Percentiles rank a stretch among this genome's conserved stretches.
Evolutionary conservation across 1,284 basidiomycete species (phyloP).

Genomic region (Macrocystidia cucumis): DNA sequence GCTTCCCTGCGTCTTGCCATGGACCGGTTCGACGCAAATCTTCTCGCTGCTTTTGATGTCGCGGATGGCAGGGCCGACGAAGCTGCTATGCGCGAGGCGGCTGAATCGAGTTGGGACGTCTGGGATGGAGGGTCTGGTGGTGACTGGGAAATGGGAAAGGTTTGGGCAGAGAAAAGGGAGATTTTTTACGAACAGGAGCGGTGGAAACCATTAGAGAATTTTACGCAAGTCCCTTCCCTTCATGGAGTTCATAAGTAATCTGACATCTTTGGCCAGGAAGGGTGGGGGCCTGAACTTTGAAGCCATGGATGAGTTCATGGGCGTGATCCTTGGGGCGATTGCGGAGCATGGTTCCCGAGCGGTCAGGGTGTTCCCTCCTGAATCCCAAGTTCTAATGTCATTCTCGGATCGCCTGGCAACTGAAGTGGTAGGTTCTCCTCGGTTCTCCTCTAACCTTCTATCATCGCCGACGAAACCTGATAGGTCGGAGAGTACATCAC

Average conservation of each 20-base stretch:
- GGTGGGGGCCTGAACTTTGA: constrained; percentile 72
- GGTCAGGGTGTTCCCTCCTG: constrained; percentile 78
- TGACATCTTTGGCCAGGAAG: constrained; percentile 19
- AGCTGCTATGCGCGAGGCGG: constrained; percentile 67
- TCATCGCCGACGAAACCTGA: constrained; percentile 3
- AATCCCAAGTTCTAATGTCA: constrained; percentile 62
- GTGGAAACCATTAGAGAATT: constrained; percentile 80
- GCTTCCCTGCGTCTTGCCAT: constrained; percentile 69
- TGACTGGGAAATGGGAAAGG: constrained; percentile 87
- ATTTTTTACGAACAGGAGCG: constrained; percentile 83
- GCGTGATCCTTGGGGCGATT: constrained; percentile 57
- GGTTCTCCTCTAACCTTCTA: constrained; percentile 3
- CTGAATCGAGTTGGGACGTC: constrained; percentile 80
- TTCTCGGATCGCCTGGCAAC: constrained; percentile 73
- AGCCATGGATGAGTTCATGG: constrained; percentile 91
- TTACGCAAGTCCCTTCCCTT: constrained; percentile 51
- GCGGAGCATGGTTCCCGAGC: constrained; percentile 74
- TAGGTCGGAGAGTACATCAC: constrained; percentile 87
- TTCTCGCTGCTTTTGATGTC: constrained; percentile 79
- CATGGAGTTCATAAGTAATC: constrained; percentile 20
- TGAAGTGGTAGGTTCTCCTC: constrained; percentile 56
- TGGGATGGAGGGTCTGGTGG: constrained; percentile 32
- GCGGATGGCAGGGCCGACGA: constrained; percentile 72
- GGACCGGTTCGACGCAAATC: constrained; percentile 81
- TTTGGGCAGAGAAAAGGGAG: constrained; percentile 92